A percentile compares a stretch with the other conserved stretches of the same genome.
phyloP scores from a whole-genome alignment of 2,329 filamentous ascomycete genomes.

The Hymenoscyphus fructigenus region DNA sequence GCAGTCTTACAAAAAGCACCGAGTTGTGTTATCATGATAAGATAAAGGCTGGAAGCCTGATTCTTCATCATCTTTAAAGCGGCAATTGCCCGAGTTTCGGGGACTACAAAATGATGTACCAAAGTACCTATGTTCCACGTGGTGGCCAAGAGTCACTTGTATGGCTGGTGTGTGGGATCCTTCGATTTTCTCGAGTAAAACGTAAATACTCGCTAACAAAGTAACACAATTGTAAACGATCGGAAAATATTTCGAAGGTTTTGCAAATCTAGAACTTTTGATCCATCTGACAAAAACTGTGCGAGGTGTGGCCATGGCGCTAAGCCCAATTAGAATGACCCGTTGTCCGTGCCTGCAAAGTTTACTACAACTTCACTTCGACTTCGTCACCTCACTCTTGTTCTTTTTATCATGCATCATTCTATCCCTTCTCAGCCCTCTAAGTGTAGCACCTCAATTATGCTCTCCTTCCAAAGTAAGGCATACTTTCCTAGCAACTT shows the following conservation, averaged over 20 bases:
- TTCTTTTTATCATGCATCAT: background rate
- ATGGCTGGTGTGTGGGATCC: background rate
- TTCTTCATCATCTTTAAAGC: background rate
- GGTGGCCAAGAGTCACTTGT: background rate
- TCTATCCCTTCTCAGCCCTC: no score
- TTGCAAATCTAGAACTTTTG: background rate
- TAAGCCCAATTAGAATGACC: background rate
- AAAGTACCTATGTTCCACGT: background rate
- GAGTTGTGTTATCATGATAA: slow-evolving; percentile 2
- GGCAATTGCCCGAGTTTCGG: background rate
- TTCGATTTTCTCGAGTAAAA: background rate
- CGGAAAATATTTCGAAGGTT: background rate
- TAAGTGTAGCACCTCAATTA: no score
- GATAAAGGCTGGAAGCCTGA: background rate
- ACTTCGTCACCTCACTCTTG: background rate
- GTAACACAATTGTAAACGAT: background rate
- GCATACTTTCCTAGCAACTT: no score
- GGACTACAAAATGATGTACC: background rate
- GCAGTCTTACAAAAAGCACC: background rate
- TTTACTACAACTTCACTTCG: background rate
- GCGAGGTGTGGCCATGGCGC: background rate
- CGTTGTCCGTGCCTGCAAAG: background rate
- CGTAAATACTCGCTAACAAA: background rate
- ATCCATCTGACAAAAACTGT: background rate
- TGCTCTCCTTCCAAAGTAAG: no score